A percentile compares a stretch with the other conserved stretches of the same genome.
phyloP scores from a whole-genome alignment of 1,284 basidiomycete genomes.

The Porogramme epimiltina region DNA sequence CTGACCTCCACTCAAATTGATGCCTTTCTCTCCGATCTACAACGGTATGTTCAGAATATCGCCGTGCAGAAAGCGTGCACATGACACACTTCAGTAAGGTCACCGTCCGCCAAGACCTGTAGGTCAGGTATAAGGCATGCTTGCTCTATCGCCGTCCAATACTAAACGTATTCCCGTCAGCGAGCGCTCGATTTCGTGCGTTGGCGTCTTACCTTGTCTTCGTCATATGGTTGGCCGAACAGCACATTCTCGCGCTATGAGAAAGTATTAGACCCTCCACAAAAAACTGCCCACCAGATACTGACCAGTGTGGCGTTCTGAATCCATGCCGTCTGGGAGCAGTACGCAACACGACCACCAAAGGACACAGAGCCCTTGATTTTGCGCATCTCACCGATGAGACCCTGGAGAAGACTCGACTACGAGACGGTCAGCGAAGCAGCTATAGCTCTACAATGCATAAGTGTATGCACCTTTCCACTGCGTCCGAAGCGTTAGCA shows the following conservation, averaged over 20 bases:
- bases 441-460: no score
- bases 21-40: conserved; percentile 69
- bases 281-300: neutral
- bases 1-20: conserved; percentile 62
- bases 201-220: conserved; percentile 42
- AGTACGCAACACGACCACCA: conserved; percentile 79
- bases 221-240: conserved; percentile 72
- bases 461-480: conserved; percentile 17
- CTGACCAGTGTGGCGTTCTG: conserved; percentile 77
- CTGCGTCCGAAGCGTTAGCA: conserved; percentile 3
- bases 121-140: conserved; percentile 70
- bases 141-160: conserved; percentile 65
- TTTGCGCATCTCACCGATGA: conserved; percentile 76
- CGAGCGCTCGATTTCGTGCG: no score
- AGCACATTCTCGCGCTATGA: conserved; percentile 61
- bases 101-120: conserved; percentile 73
- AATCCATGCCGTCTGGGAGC: conserved; percentile 88
- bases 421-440: conserved; percentile 33
- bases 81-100: conserved; percentile 63
- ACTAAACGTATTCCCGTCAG: no score
- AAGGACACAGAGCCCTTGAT: conserved; percentile 56
- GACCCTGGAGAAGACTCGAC: conserved; percentile 69
- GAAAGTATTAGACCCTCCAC: neutral
- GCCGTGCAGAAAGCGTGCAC: no score
- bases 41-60: no score